Conservation (phyloP, 2,329 filamentous ascomycete genomes). For the Parafenestella ontariensis region DNA sequence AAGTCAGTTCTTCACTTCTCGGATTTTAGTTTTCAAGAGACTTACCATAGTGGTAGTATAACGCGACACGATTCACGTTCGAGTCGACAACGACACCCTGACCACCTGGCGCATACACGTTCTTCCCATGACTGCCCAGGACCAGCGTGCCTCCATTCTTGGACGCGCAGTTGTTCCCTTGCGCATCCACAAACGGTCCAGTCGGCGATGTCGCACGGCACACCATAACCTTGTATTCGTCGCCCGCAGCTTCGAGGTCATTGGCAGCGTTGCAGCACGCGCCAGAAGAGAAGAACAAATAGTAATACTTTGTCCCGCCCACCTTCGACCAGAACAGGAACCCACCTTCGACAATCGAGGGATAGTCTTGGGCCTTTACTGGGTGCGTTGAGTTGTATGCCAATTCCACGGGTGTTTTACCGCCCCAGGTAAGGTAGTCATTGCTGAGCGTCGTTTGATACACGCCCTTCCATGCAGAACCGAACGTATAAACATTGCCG, state of each 20-base stretch:
- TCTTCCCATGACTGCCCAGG: slow-evolving; percentile 59
- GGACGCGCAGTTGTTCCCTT: slow-evolving; percentile 48
- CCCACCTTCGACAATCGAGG: slow-evolving; percentile 54
- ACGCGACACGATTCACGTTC: slow-evolving; percentile 5
- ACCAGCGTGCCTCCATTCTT: slow-evolving; percentile 64
- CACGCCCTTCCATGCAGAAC: slow-evolving; percentile 70
- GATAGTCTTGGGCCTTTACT: slow-evolving; percentile 19
- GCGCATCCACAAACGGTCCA: slow-evolving; percentile 55
- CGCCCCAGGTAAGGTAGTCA: slow-evolving; percentile 9
- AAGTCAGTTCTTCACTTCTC: not conserved
- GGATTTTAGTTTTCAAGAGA: not conserved
- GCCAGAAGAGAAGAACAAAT: slow-evolving; percentile 66
- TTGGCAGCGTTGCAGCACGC: slow-evolving; percentile 63
- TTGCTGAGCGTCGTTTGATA: slow-evolving; percentile 61
- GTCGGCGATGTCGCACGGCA: slow-evolving; percentile 60
- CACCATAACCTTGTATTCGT: slow-evolving; percentile 68
- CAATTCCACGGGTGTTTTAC: slow-evolving; percentile 5
- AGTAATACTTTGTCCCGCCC: slow-evolving; percentile 56
- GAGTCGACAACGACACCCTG: slow-evolving; percentile 21
- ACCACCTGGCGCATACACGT: slow-evolving; percentile 27
- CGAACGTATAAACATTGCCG: slow-evolving; percentile 62
- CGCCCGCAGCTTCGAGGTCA: slow-evolving; percentile 56
- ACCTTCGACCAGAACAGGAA: slow-evolving; percentile 56
- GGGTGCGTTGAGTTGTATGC: slow-evolving; percentile 10
- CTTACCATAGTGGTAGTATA: slow-evolving; percentile 30